Conservation (phyloP, 2,329 filamentous ascomycete genomes). For the Scytalidium lignicola region DNA sequence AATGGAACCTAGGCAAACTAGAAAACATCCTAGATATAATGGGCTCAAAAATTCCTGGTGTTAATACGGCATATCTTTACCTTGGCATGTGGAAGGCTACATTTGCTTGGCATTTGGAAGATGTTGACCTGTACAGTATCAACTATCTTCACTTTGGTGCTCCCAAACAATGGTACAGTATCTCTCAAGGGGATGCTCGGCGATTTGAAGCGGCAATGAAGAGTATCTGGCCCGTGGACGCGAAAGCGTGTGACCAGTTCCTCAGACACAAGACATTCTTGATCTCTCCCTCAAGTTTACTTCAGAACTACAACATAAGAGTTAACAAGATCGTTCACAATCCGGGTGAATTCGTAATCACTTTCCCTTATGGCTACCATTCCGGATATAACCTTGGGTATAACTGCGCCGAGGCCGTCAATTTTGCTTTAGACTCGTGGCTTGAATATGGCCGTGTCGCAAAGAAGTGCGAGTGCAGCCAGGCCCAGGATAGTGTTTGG, state of each 20-base stretch:
- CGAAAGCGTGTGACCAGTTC: conserved; percentile 94
- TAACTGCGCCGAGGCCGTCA: conserved; percentile 98
- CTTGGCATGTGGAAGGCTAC: conserved; percentile 99
- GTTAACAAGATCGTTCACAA: conserved; percentile 95
- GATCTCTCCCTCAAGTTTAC: conserved; percentile 83
- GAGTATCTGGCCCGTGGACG: conserved; percentile 88
- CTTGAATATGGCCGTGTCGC: conserved; percentile 91
- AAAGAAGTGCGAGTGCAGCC: conserved; percentile 93
- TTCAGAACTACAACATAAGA: conserved; percentile 86
- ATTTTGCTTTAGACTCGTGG: conserved; percentile 95
- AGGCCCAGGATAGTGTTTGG: conserved; percentile 96
- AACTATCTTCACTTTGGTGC: conserved; percentile 99
- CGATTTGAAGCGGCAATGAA: conserved; percentile 95
- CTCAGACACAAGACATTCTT: conserved; percentile 96
- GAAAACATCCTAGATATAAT: conserved; percentile 91
- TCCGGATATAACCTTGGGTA: conserved; percentile 97
- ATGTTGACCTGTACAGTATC: conserved; percentile 98
- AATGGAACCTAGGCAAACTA: conserved; percentile 93
- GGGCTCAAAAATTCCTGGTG: conserved; percentile 91
- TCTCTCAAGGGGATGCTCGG: conserved; percentile 89
- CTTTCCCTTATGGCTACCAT: conserved; percentile 97
- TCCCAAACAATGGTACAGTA: conserved; percentile 99
- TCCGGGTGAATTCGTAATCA: conserved; percentile 96
- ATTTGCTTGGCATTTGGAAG: conserved; percentile 97
- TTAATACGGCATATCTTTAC: conserved; percentile 97